These are phyloP conservation scores for Penicillium sp. DNA, from an alignment of 2,329 filamentous ascomycete genomes.

Conservation along the genomic window DNA sequence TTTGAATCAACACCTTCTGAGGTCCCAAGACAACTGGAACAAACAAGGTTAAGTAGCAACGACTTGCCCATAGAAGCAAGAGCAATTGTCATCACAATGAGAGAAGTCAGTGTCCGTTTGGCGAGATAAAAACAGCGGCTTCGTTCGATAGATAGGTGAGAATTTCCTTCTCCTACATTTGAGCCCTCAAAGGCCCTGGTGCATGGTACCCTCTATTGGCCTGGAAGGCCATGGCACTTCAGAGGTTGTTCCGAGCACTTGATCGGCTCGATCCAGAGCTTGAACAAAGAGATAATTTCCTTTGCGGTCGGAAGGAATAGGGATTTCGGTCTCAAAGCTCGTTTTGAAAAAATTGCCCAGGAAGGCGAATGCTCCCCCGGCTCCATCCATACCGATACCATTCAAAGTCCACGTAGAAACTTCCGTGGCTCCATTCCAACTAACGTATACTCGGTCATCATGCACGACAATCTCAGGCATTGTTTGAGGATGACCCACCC, in stretches of 20 bases:
- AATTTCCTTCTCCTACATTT: no score
- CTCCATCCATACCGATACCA: background rate
- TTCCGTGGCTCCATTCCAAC: constrained; percentile 51
- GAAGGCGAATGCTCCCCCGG: background rate
- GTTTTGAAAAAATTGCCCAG: background rate
- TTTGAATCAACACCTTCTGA: no score
- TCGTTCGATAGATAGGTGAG: no score
- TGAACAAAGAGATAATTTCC: background rate
- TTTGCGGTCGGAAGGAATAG: background rate
- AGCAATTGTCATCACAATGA: no score
- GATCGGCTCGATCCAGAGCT: background rate
- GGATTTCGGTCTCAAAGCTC: background rate
- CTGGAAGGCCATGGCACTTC: background rate
- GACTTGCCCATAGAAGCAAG: no score
- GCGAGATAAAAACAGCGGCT: no score
- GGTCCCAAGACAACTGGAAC: no score
- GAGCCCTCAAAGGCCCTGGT: background rate
- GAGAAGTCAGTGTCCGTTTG: no score
- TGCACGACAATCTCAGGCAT: constrained; percentile 25
- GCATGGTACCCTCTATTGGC: background rate
- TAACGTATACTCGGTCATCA: constrained; percentile 37
- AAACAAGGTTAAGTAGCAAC: no score
- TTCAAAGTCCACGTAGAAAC: constrained; percentile 26
- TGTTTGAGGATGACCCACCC: constrained; percentile 52
- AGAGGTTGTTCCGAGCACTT: background rate